phyloP scores from a whole-genome alignment of 176 grass and related monocot species.

The Phoenix dactylifera region DNA sequence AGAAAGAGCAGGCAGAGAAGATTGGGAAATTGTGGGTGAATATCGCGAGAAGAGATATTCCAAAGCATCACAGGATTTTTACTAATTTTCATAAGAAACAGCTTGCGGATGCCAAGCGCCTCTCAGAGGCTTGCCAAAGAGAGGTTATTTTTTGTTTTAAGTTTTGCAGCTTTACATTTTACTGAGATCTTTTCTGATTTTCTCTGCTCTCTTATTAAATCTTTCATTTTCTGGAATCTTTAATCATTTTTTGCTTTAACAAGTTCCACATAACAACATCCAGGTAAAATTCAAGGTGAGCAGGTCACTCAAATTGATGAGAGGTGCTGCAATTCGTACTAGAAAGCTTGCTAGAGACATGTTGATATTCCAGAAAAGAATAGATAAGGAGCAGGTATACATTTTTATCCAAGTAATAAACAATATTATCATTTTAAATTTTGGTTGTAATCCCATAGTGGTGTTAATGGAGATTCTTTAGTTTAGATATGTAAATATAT shows the following conservation, averaged over 20 bases:
- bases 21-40: conserved; percentile 57
- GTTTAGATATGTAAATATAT: too few relatives aligned
- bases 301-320: conserved; percentile 93
- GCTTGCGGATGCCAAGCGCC: conserved; percentile 78
- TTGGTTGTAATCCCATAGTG: too few relatives aligned
- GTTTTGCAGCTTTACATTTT: conserved; percentile 20
- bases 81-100: conserved; percentile 61
- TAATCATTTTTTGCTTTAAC: conserved; percentile 17
- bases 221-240: too few relatives aligned
- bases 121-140: conserved; percentile 81
- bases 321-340: conserved; percentile 73
- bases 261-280: conserved; percentile 23
- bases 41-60: conserved; percentile 64
- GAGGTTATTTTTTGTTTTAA: conserved; percentile 40
- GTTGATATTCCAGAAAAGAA: conserved; percentile 97
- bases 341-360: conserved; percentile 94
- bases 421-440: not conserved
- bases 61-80: conserved; percentile 81
- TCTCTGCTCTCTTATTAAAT: too few relatives aligned
- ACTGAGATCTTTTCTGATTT: conserved; percentile 15
- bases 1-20: conserved; percentile 66
- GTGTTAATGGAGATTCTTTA: too few relatives aligned
- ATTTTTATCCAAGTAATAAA: not conserved
- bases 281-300: conserved; percentile 96
- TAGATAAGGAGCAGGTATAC: conserved; percentile 97